These are phyloP conservation scores for Neonectria ditissima DNA, from an alignment of 2,329 filamentous ascomycete species.

Conservation along the genomic window DNA sequence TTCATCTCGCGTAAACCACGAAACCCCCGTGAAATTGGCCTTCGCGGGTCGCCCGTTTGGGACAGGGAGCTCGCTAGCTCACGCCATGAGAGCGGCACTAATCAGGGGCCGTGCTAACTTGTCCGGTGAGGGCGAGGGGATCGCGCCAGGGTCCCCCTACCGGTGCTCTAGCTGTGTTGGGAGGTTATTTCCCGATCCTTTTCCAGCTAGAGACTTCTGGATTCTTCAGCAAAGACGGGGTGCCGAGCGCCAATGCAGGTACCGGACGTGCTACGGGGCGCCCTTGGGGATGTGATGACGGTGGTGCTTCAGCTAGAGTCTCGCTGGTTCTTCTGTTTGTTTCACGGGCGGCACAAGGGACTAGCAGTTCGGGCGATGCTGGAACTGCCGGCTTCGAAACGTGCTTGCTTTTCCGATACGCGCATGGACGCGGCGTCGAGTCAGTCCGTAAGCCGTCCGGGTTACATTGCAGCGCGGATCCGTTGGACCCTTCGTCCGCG, in stretches of 20 bases:
- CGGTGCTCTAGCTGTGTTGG: background rate
- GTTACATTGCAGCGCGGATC: background rate
- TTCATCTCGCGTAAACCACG: conserved; percentile 11
- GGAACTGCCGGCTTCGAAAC: background rate
- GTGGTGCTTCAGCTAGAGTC: background rate
- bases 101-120: background rate
- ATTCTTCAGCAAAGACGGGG: conserved; percentile 3
- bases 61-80: background rate
- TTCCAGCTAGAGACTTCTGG: background rate
- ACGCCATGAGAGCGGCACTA: conserved; percentile 7
- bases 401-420: background rate
- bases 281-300: background rate
- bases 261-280: background rate
- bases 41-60: conserved; percentile 3
- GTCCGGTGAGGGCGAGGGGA: background rate
- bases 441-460: background rate
- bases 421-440: background rate
- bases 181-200: background rate
- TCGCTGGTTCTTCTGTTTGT: background rate
- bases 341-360: background rate
- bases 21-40: conserved; percentile 7
- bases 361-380: background rate
- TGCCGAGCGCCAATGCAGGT: background rate
- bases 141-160: background rate
- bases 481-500: background rate